A percentile compares a stretch with the other conserved stretches of the same genome.
Conservation (phyloP, 2,329 filamentous ascomycete genomes). For the Scytalidium sp. region DNA sequence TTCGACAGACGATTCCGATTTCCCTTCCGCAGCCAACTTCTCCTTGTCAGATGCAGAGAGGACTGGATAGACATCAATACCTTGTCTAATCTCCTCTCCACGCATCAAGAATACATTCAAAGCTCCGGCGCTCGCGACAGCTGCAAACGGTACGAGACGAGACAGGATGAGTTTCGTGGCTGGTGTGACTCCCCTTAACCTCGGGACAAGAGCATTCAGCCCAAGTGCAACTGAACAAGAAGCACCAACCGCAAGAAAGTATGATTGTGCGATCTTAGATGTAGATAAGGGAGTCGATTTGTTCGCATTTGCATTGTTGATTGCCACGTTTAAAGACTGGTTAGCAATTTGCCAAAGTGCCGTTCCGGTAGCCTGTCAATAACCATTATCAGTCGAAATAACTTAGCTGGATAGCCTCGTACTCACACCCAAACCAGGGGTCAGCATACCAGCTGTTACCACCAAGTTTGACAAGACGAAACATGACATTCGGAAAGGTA, state of each 20-base stretch:
- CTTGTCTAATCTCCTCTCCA: conserved; percentile 86
- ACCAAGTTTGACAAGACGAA: conserved; percentile 92
- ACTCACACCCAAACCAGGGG: conserved; percentile 73
- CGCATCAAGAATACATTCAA: conserved; percentile 98
- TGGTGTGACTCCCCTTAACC: conserved; percentile 73
- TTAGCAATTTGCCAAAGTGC: conserved; percentile 94
- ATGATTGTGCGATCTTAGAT: conserved; percentile 80
- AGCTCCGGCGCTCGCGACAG: conserved; percentile 85
- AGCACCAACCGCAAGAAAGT: conserved; percentile 85
- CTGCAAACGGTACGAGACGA: conserved; percentile 93
- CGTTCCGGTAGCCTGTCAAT: conserved; percentile 68
- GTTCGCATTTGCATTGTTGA: conserved; percentile 97
- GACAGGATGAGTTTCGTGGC: conserved; percentile 72
- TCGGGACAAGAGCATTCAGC: conserved; percentile 84
- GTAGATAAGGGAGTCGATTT: conserved; percentile 88
- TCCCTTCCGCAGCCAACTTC: conserved; percentile 52
- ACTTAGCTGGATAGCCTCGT: background rate
- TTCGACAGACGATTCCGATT: conserved; percentile 60
- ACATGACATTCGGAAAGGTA: conserved; percentile 96
- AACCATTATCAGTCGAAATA: conserved; percentile 2
- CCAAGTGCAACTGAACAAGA: conserved; percentile 93
- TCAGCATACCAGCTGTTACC: conserved; percentile 96
- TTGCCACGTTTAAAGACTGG: conserved; percentile 95
- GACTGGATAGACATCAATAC: conserved; percentile 89
- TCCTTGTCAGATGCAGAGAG: conserved; percentile 67